Base-by-base conservation (phyloP, 352 stramenopile species). In the Pythium folliculosum region DNA sequence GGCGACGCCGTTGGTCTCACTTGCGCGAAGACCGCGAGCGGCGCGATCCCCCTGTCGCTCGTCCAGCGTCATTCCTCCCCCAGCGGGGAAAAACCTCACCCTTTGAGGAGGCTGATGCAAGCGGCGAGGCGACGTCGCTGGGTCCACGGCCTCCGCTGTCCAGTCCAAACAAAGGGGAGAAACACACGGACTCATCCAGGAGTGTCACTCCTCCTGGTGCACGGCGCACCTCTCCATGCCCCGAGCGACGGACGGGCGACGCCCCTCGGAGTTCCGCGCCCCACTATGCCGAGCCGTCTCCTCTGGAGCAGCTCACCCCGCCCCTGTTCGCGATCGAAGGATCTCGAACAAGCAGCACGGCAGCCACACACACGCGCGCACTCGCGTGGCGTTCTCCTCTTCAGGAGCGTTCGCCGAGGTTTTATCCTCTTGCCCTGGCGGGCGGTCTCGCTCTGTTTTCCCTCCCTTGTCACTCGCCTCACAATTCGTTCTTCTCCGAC, bases 401-500 rank as follows among this genome's bases (percentile, higher is more conserved):
- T 30, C 22, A 25, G 2, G 21, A 53, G 5, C 22, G 27, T 5
- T 54, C 48, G 21, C 48, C 49, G 47, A 53, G 47, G 47, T 53
- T 53, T 53, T 53, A 32, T 53, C 9, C n/a, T 17, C 35, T 40
- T 14, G 35, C 35, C 8, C 12, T n/a, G n/a, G 8, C 12, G 35
- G 8, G 35, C 8, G 10, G 8, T 40, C n/a, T n/a, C 35, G 6
- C 45, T 52, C 45, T 57, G 23, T 17, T 5, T 38, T n/a, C 13
- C 22, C 25, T 30, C 25, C 19, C 21, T 6, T 0, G 10, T 38
- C 49, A 1, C 49, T 30, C 21, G 1, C 3, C 49, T 12, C 49
- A 55, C 49, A 55, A 40, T 55, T 21, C 23, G 23, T 38, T 55
- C 49, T 55, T 55, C 49, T 55, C 51, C 51, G 51, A 57, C 51